phyloP scores from a whole-genome alignment of 163 green algal genomes.

The Chloromonas sp. region DNA sequence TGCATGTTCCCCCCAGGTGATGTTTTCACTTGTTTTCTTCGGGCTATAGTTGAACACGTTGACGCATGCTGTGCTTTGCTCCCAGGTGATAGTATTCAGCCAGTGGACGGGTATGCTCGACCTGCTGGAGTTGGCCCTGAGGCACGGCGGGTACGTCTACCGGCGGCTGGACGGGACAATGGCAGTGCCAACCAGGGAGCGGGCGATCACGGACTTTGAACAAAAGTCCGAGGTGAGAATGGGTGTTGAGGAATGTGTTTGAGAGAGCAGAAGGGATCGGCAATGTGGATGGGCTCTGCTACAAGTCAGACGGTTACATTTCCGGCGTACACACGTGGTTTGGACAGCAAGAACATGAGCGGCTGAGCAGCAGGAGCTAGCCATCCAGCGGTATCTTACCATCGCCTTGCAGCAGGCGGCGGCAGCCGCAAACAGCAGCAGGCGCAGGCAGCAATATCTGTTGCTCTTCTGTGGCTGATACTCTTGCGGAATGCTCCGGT shows the following conservation, averaged over 20 bases:
- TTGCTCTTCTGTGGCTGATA: too few relatives aligned
- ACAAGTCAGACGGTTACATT: not conserved
- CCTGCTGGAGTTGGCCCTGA: constrained; percentile 73
- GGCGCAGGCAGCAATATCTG: too few relatives aligned
- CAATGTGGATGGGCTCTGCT: too few relatives aligned
- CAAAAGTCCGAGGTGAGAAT: constrained; percentile 42
- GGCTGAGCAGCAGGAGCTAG: too few relatives aligned
- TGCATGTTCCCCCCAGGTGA: too few relatives aligned
- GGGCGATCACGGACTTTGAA: constrained; percentile 73
- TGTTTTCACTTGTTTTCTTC: too few relatives aligned
- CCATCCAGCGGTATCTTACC: too few relatives aligned
- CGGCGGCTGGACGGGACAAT: constrained; percentile 81
- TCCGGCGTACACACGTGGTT: not conserved
- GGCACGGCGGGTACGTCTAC: not conserved
- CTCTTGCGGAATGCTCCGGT: too few relatives aligned
- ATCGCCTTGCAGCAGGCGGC: too few relatives aligned
- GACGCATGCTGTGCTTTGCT: too few relatives aligned
- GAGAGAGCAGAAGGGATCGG: not conserved
- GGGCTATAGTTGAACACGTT: too few relatives aligned
- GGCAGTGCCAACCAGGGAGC: constrained; percentile 57
- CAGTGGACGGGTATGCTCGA: constrained; percentile 86
- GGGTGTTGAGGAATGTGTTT: not conserved
- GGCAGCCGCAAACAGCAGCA: too few relatives aligned
- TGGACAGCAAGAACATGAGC: not conserved
- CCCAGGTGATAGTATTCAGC: constrained; percentile 87